phyloP scores from a whole-genome alignment of 371 early-diverging fungal genomes.

The Syncephalis fuscata region DNA sequence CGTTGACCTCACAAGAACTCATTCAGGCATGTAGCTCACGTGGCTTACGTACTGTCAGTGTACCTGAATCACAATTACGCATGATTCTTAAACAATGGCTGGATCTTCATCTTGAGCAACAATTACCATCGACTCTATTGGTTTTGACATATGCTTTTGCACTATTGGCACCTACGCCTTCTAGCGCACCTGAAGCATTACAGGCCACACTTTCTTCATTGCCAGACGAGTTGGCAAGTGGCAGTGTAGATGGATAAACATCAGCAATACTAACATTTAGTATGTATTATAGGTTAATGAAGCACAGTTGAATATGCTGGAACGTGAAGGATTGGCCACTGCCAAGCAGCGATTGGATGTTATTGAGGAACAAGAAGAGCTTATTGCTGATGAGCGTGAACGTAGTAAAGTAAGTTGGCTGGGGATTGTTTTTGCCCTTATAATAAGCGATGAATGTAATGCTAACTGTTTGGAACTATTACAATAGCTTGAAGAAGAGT shows the following conservation, averaged over 20 bases:
- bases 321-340: constrained; percentile 76
- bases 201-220: constrained; percentile 85
- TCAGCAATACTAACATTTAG: background rate
- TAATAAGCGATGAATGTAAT: background rate
- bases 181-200: constrained; percentile 52
- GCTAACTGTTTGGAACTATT: background rate
- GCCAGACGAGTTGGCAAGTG: constrained; percentile 66
- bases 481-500: constrained; percentile 6
- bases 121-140: constrained; percentile 84
- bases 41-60: constrained; percentile 77
- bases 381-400: constrained; percentile 79
- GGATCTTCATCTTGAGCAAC: constrained; percentile 77
- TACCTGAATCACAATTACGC: constrained; percentile 72
- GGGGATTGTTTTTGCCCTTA: background rate
- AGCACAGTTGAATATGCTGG: constrained; percentile 74
- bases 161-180: constrained; percentile 10
- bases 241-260: constrained; percentile 1
- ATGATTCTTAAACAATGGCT: constrained; percentile 86
- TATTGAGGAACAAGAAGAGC: constrained; percentile 85
- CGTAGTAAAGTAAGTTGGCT: constrained; percentile 24
- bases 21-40: constrained; percentile 78
- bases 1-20: constrained; percentile 70
- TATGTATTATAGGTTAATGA: constrained; percentile 34
- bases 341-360: constrained; percentile 85
- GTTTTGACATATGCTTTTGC: constrained; percentile 80